These are phyloP conservation scores for Pythium dissimile DNA, from an alignment of 352 stramenopile genomes.

Conservation along the genomic window DNA sequence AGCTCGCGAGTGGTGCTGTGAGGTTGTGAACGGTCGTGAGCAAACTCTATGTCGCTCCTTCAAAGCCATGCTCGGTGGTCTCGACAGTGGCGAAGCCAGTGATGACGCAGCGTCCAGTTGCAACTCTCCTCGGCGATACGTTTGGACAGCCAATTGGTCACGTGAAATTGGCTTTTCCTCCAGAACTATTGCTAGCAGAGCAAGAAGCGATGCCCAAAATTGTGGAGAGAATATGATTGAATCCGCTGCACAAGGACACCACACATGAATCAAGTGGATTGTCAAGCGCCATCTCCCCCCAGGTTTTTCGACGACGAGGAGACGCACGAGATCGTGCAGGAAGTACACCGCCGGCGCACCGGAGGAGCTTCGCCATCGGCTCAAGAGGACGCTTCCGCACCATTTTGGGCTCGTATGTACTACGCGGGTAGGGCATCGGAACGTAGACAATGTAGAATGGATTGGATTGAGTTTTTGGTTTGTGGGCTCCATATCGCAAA, in stretches of 20 bases:
- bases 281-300: slow-evolving; percentile 36
- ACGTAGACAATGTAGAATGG: slow-evolving; percentile 51
- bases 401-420: no score
- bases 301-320: slow-evolving; percentile 70
- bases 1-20: slow-evolving; percentile 48
- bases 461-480: slow-evolving; percentile 56
- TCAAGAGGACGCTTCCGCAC: no score
- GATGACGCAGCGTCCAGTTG: slow-evolving; percentile 59
- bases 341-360: no score
- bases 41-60: slow-evolving; percentile 61
- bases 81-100: slow-evolving; percentile 63
- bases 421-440: no score
- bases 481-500: slow-evolving; percentile 37
- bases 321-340: no score
- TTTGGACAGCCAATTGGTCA: no score
- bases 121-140: no score
- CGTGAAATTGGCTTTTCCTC: background rate
- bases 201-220: slow-evolving; percentile 36
- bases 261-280: slow-evolving; percentile 33
- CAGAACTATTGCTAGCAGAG: background rate
- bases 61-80: slow-evolving; percentile 66
- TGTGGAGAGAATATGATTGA: slow-evolving; percentile 32
- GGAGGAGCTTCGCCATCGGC: no score
- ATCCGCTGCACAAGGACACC: no score
- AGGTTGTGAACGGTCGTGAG: slow-evolving; percentile 68